A percentile compares a stretch with the other conserved stretches of the same genome.
phyloP scores from a whole-genome alignment of 1,284 basidiomycete species.

The Heimioporus punctisporus region DNA sequence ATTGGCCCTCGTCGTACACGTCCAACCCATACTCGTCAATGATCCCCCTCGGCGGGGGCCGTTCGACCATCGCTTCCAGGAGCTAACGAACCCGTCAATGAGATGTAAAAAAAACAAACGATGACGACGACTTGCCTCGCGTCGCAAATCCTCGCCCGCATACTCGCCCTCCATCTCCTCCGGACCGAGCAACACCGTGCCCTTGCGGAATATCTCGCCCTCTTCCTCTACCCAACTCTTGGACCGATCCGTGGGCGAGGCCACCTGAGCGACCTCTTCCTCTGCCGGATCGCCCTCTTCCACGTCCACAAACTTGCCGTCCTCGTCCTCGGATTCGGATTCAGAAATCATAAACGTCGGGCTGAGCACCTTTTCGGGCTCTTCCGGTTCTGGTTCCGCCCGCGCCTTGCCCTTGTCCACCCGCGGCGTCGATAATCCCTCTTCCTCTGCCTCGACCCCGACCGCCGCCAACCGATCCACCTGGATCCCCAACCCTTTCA shows the following conservation, averaged over 20 bases:
- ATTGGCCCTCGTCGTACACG: too few species aligned
- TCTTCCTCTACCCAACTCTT: constrained; percentile 85
- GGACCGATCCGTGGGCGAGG: constrained; percentile 64
- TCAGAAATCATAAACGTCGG: constrained; percentile 67
- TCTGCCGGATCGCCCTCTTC: constrained; percentile 35
- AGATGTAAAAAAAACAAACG: neutral
- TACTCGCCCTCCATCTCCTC: constrained; percentile 88
- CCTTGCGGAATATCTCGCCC: constrained; percentile 93
- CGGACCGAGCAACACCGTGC: constrained; percentile 74
- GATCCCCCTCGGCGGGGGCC: too few species aligned
- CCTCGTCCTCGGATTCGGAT: constrained; percentile 53
- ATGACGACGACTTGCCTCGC: constrained; percentile 65
- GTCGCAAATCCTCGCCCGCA: constrained; percentile 81
- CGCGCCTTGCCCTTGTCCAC: constrained; percentile 77
- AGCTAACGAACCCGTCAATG: too few species aligned
- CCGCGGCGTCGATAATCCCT: constrained; percentile 55
- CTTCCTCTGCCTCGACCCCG: constrained; percentile 34
- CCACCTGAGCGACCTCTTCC: constrained; percentile 31
- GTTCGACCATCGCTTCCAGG: too few species aligned
- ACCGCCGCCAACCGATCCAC: constrained; percentile 7
- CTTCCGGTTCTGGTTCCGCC: constrained; percentile 67
- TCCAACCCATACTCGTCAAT: too few species aligned
- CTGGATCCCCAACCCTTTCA: constrained; percentile 15
- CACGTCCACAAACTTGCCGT: constrained; percentile 29
- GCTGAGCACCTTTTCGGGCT: constrained; percentile 69